A percentile compares a stretch with the other conserved stretches of the same genome.
These are phyloP conservation scores for Starmerella khaoyaiensis DNA, from an alignment of 805 yeast species.

Conservation along the genomic window DNA sequence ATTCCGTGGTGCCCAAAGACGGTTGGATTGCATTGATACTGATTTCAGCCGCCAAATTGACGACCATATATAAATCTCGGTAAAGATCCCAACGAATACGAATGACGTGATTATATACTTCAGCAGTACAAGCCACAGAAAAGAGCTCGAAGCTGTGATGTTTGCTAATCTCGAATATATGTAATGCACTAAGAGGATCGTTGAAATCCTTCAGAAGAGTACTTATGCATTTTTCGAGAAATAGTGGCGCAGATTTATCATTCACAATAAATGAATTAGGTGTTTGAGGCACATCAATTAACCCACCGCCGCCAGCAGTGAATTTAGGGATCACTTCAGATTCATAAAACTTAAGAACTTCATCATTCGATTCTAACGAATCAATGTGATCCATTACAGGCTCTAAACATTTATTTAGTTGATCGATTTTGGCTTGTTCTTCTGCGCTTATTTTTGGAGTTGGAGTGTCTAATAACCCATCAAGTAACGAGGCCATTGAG, in stretches of 20 bases:
- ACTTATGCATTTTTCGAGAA: slow-evolving; percentile 13
- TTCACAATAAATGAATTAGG: slow-evolving; percentile 4
- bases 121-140: slow-evolving; percentile 30
- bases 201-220: slow-evolving; percentile 19
- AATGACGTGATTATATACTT: slow-evolving; percentile 31
- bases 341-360: slow-evolving; percentile 21
- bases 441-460: background rate
- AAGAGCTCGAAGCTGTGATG: slow-evolving; percentile 29
- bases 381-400: slow-evolving; percentile 21
- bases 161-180: slow-evolving; percentile 30
- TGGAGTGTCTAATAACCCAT: slow-evolving; percentile 5
- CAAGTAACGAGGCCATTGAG: slow-evolving; percentile 7
- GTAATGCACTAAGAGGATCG: slow-evolving; percentile 28
- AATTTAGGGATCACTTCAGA: slow-evolving; percentile 17
- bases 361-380: slow-evolving; percentile 20
- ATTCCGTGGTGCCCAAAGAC: slow-evolving; percentile 26
- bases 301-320: too few species aligned
- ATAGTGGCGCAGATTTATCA: slow-evolving; percentile 10
- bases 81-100: slow-evolving; percentile 31
- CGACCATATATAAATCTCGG: slow-evolving; percentile 30
- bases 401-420: background rate
- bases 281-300: background rate
- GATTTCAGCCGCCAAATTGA: slow-evolving; percentile 31
- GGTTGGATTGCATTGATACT: slow-evolving; percentile 33
- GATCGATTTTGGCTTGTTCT: slow-evolving; percentile 3